Conservation (phyloP, 495 filamentous ascomycete species). For the Viridothelium virens region DNA sequence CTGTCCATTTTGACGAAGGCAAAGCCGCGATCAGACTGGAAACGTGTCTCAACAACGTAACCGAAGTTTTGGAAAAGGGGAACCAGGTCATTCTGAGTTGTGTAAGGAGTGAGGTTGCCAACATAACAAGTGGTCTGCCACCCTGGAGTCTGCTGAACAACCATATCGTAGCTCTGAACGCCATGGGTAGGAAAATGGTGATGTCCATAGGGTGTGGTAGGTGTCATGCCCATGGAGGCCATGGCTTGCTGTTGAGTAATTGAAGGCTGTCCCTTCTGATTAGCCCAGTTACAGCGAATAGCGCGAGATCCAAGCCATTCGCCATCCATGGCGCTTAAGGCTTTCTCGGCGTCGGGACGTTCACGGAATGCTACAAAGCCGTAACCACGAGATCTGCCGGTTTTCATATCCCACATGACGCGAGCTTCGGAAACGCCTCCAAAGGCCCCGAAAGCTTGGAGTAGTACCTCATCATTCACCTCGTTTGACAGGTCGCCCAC, state of each 20-base stretch:
- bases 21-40: slow-evolving; percentile 97
- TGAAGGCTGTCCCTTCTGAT: slow-evolving; percentile 98
- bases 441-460: slow-evolving; percentile 95
- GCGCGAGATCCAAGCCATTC: slow-evolving; percentile 98
- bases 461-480: slow-evolving; percentile 92
- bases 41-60: slow-evolving; percentile 91
- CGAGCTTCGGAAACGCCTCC: slow-evolving; percentile 96
- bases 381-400: slow-evolving; percentile 91
- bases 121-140: slow-evolving; percentile 99
- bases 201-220: slow-evolving; percentile 90
- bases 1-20: slow-evolving; percentile 99
- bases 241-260: slow-evolving; percentile 96
- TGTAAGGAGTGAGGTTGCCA: slow-evolving; percentile 96
- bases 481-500: slow-evolving; percentile 98
- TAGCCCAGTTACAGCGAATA: slow-evolving; percentile 99
- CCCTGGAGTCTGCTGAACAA: slow-evolving; percentile 89
- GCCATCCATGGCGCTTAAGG: slow-evolving; percentile 93
- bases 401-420: slow-evolving; percentile 99
- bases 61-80: slow-evolving; percentile 98
- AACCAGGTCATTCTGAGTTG: slow-evolving; percentile 87
- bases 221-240: slow-evolving; percentile 97
- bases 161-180: slow-evolving; percentile 95
- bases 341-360: slow-evolving; percentile 88
- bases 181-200: slow-evolving; percentile 98
- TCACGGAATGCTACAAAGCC: slow-evolving; percentile 98